Evolutionary conservation across 2,329 filamentous ascomycete genomes (phyloP).

Genomic region (Exophiala lecanii-corni): DNA sequence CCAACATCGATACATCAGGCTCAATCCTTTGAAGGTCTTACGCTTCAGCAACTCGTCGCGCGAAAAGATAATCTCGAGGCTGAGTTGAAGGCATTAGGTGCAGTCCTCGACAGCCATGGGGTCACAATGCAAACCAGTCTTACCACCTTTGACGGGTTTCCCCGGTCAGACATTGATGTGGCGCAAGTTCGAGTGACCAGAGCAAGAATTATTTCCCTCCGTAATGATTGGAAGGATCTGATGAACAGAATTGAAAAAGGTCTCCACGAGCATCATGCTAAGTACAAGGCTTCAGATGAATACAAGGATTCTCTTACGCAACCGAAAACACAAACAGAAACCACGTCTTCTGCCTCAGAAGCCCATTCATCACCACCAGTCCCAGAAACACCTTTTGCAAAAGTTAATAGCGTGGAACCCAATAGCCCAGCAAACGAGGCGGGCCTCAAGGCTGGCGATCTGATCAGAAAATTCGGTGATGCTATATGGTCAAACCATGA

Average conservation of each 20-base stretch:
- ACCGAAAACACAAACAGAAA: slow-evolving; percentile 19
- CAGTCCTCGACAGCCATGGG: slow-evolving; percentile 72
- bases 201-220: slow-evolving; percentile 78
- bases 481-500: slow-evolving; percentile 84
- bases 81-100: slow-evolving; percentile 77
- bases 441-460: slow-evolving; percentile 74
- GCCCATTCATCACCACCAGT: slow-evolving; percentile 25
- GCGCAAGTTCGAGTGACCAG: slow-evolving; percentile 93
- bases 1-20: slow-evolving; percentile 59
- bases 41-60: slow-evolving; percentile 72
- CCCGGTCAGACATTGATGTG: slow-evolving; percentile 88
- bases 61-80: slow-evolving; percentile 82
- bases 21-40: slow-evolving; percentile 59
- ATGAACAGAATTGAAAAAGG: slow-evolving; percentile 79
- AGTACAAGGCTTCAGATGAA: slow-evolving; percentile 42
- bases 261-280: slow-evolving; percentile 88
- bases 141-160: slow-evolving; percentile 84
- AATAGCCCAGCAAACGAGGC: slow-evolving; percentile 78
- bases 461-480: slow-evolving; percentile 77
- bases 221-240: slow-evolving; percentile 88
- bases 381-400: slow-evolving; percentile 69
- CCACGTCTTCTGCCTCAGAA: slow-evolving; percentile 17
- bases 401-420: slow-evolving; percentile 74
- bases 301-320: slow-evolving; percentile 25
- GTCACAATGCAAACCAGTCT: slow-evolving; percentile 89